These are phyloP conservation scores for Meripilus lineatus DNA, from an alignment of 1,284 basidiomycete species.

Conservation along the genomic window DNA sequence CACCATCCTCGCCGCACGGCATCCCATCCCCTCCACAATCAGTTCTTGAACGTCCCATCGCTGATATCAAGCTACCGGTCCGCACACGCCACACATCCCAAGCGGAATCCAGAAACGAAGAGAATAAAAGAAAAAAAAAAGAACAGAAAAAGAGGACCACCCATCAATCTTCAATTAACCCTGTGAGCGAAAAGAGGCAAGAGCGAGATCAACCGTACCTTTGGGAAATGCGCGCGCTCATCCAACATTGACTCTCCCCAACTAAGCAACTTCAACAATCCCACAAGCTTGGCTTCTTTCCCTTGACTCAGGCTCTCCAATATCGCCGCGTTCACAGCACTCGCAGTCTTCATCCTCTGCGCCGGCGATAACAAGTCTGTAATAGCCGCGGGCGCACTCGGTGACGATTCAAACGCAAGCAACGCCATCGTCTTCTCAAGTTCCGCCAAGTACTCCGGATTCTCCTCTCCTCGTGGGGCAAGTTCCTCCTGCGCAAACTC, in stretches of 20 bases:
- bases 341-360: constrained; percentile 90
- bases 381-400: constrained; percentile 60
- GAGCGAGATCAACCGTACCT: constrained; percentile 33
- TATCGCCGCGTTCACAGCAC: constrained; percentile 93
- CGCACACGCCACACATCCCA: background rate
- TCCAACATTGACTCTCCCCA: constrained; percentile 86
- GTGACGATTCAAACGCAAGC: constrained; percentile 80
- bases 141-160: too few relatives aligned
- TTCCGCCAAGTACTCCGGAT: constrained; percentile 88
- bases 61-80: constrained; percentile 21
- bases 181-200: too few relatives aligned
- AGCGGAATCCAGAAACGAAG: too few relatives aligned
- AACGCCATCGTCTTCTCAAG: constrained; percentile 95
- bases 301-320: constrained; percentile 89
- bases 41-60: constrained; percentile 27
- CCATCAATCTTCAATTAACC: too few relatives aligned
- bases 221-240: constrained; percentile 72
- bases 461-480: constrained; percentile 92
- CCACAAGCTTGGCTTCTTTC: constrained; percentile 86
- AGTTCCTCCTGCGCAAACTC: constrained; percentile 91
- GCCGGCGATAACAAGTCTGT: constrained; percentile 78
- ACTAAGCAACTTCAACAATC: constrained; percentile 78
- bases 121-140: too few relatives aligned
- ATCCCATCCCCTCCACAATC: too few relatives aligned
- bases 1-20: too few relatives aligned